Evolutionary conservation across 192 early-diverging fungal species (phyloP), one percentile per base, ranked within the genome.

Genomic region (Umbelopsis isabellina): DNA sequence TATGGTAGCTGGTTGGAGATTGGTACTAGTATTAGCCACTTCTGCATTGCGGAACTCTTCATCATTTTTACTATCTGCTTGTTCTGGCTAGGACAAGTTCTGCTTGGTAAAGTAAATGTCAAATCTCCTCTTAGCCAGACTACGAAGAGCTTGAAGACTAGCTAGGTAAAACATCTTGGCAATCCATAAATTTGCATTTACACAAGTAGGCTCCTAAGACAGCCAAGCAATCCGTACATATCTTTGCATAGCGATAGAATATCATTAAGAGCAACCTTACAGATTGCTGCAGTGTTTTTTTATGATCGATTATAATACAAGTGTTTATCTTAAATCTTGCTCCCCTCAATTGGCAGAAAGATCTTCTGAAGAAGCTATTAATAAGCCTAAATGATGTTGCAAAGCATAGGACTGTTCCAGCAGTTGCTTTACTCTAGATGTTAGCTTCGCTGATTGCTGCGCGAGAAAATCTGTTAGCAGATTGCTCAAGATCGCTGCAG

Each of bases 1-100:
- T 83, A 89, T 75, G 97, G 97, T 12, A 91, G 89, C 58, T 98
- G 97, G 97, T 80, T 98, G 33, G 97, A 98, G 79, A 98, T 98
- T 75, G 97, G 97, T 23, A 96, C 94, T 50, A 93, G 91, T 52
- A 98, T 98, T 73, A 93, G 91, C 67, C 97, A 98, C 75, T 98
- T 97, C 80, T 91, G 93, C 68, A 98, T 98, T 73, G 89, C 94
- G 10, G 89, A 87, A n/a, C 80, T 93, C 65, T 95, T 98, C 86
- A 90, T 95, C 52, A 84, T 98, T 45, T 96, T 98, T 73, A 92
- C 92, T 46, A 95, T 96, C 41, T 76, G 95, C 33, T 82, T 97
- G 69, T 98, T 95, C 80, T 85, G 83, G 37, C 81, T 94, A 7
- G 91, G 90, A 67, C 90, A 94, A 44, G 44, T 82, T 6, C 66